These are phyloP conservation scores for Alternaria infectoria DNA, from an alignment of 2,329 filamentous ascomycete genomes.

Conservation along the genomic window DNA sequence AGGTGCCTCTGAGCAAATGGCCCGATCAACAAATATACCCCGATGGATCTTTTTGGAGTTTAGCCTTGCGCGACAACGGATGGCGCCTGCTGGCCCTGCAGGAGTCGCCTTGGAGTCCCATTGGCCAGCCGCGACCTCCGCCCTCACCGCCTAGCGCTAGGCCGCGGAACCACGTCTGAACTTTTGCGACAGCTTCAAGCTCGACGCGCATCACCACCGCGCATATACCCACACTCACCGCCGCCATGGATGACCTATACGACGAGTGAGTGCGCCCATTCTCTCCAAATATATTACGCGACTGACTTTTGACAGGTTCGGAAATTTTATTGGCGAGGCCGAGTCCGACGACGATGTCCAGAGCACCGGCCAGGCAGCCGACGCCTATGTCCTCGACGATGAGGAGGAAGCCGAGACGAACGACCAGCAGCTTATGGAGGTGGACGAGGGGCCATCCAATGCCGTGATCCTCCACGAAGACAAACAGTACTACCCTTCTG, in stretches of 20 bases:
- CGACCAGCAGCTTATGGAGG: conserved; percentile 89
- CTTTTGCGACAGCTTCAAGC: conserved; percentile 38
- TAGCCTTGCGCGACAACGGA: conserved; percentile 17
- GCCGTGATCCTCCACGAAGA: conserved; percentile 98
- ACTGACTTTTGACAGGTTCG: conserved; percentile 69
- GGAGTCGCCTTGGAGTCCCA: conserved; percentile 9
- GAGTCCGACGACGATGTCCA: conserved; percentile 88
- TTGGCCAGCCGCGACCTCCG: conserved; percentile 18
- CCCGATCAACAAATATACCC: neutral
- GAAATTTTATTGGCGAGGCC: conserved; percentile 97
- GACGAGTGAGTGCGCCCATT: conserved; percentile 71
- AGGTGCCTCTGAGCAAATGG: neutral
- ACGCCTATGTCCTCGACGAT: conserved; percentile 77
- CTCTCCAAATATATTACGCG: neutral
- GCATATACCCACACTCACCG: conserved; percentile 17
- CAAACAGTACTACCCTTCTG: conserved; percentile 99
- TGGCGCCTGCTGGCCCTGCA: neutral
- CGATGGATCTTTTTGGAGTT: conserved; percentile 23
- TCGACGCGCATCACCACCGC: conserved; percentile 27
- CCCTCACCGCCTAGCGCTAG: conserved; percentile 34
- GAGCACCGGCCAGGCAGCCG: conserved; percentile 74
- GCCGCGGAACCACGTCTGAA: conserved; percentile 21
- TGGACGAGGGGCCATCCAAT: conserved; percentile 92
- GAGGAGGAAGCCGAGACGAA: conserved; percentile 56
- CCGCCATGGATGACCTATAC: conserved; percentile 90